phyloP scores from a whole-genome alignment of 208 protist species.

The Angomonas deanei region DNA sequence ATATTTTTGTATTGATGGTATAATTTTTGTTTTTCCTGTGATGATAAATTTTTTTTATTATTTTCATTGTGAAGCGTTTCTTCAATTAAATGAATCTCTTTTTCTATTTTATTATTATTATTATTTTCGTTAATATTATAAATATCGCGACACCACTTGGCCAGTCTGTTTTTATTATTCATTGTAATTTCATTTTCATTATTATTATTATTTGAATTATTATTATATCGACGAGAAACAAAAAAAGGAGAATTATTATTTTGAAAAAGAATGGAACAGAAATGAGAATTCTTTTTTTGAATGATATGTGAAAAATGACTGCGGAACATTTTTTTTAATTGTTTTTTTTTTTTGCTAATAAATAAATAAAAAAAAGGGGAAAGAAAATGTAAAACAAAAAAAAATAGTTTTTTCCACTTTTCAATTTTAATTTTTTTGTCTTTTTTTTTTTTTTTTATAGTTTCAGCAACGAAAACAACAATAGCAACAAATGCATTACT shows the following conservation, averaged over 20 bases:
- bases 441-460: too few species aligned
- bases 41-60: not conserved
- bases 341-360: not conserved
- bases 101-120: not conserved
- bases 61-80: not conserved
- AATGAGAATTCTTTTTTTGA: not conserved
- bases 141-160: not conserved
- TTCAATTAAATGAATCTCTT: not conserved
- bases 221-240: too few species aligned
- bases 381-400: conserved; percentile 3
- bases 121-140: not conserved
- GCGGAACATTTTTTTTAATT: not conserved
- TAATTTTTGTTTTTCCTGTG: not conserved
- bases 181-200: not conserved
- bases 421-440: too few species aligned
- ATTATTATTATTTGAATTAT: too few species aligned
- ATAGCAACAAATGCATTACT: conserved; percentile 1
- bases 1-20: not conserved
- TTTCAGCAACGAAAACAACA: conserved; percentile 8
- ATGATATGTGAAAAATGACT: not conserved
- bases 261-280: too few species aligned
- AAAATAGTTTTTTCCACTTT: too few species aligned
- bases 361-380: conserved; percentile 5
- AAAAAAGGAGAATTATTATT: too few species aligned
- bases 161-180: not conserved